Evolutionary conservation across 371 early-diverging fungal species (phyloP).

Genomic region (Neoconidiobolus thromboides): DNA sequence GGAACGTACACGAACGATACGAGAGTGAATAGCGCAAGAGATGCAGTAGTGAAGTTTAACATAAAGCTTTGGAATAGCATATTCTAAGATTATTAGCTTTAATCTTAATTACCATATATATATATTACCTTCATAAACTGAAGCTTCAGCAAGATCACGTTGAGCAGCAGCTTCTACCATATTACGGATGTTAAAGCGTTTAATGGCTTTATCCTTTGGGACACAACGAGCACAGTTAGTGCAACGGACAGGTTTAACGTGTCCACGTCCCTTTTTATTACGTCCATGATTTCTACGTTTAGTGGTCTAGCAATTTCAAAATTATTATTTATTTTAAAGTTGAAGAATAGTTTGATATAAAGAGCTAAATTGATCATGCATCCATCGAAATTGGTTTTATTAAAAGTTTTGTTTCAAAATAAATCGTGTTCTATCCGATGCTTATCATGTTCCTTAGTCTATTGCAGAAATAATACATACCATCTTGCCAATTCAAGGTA

Average conservation of each 20-base stretch:
- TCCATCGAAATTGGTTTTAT: too few relatives aligned
- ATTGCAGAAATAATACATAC: not conserved
- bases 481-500: not conserved
- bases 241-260: conserved; percentile 92
- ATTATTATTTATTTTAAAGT: not conserved
- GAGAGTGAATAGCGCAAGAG: conserved; percentile 96
- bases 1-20: conserved; percentile 94
- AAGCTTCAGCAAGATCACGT: conserved; percentile 91
- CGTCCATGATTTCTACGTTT: conserved; percentile 99
- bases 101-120: too few relatives aligned
- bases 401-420: too few relatives aligned
- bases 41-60: conserved; percentile 96
- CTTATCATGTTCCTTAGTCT: too few relatives aligned
- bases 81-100: conserved; percentile 15
- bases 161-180: conserved; percentile 97
- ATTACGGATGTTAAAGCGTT: conserved; percentile 93
- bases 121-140: conserved; percentile 55
- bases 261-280: conserved; percentile 96
- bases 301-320: conserved; percentile 30
- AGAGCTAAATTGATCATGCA: too few relatives aligned
- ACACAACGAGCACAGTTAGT: conserved; percentile 96
- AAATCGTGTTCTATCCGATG: too few relatives aligned
- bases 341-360: not conserved
- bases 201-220: conserved; percentile 99
- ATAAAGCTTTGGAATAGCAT: conserved; percentile 95